Conservation (phyloP, 257 asterid genomes). For the Hygrophila difformis region DNA sequence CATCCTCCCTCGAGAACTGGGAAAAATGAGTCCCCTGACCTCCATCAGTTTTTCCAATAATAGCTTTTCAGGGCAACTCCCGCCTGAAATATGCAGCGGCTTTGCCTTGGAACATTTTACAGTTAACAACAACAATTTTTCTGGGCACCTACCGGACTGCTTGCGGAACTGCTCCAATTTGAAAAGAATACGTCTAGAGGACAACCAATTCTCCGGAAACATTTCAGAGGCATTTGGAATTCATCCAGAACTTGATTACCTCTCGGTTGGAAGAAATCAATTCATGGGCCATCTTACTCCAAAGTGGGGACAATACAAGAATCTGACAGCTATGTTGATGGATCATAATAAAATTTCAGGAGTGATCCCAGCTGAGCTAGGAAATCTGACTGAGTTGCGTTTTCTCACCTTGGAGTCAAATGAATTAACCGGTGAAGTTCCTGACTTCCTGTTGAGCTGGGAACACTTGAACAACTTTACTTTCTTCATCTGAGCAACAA, state of each 20-base stretch:
- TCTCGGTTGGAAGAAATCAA: constrained; percentile 44
- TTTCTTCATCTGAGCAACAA: constrained; percentile 50
- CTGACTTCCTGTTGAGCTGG: constrained; percentile 50
- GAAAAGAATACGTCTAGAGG: constrained; percentile 46
- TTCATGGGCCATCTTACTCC: constrained; percentile 51
- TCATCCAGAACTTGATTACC: constrained; percentile 41
- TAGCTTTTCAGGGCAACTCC: constrained; percentile 60
- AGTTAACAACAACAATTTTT: constrained; percentile 40
- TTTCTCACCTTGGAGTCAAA: constrained; percentile 51
- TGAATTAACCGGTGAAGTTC: constrained; percentile 51
- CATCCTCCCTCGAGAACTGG: constrained; percentile 50
- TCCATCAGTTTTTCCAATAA: constrained; percentile 46
- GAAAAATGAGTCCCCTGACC: constrained; percentile 30
- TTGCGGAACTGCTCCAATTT: constrained; percentile 48
- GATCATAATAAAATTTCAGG: constrained; percentile 53
- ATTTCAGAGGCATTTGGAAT: constrained; percentile 50
- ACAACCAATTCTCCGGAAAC: constrained; percentile 49
- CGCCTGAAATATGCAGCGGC: constrained; percentile 47
- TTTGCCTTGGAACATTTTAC: constrained; percentile 44
- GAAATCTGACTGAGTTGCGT: constrained; percentile 39
- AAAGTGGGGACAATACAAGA: constrained; percentile 44
- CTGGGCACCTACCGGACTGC: constrained; percentile 64
- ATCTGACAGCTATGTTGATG: constrained; percentile 39
- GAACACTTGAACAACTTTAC: constrained; percentile 26
- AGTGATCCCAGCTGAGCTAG: constrained; percentile 52